Conservation (phyloP, 108 stramenopile genomes). For the Cyclostephanos tholiformis region DNA sequence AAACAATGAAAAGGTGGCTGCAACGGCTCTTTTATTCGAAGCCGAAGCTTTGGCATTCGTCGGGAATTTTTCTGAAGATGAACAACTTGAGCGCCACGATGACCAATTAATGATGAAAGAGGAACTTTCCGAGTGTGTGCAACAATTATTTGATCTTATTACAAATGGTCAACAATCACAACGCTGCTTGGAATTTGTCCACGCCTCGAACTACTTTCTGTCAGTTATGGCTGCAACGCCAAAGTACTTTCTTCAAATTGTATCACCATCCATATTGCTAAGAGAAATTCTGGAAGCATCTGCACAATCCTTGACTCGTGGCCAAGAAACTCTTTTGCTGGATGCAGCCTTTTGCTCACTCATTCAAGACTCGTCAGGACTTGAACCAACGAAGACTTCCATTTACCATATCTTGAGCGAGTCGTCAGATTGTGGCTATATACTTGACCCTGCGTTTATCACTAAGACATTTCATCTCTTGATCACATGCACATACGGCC, state of each 20-base stretch:
- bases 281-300: conserved; percentile 21
- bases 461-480: conserved; percentile 36
- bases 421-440: neutral
- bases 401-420: conserved; percentile 1
- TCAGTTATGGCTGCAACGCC: conserved; percentile 24
- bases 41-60: conserved; percentile 36
- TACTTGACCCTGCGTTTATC: conserved; percentile 16
- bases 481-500: conserved; percentile 29
- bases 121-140: neutral
- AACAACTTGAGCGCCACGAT: neutral
- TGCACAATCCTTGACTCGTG: conserved; percentile 1
- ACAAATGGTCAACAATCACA: conserved; percentile 6
- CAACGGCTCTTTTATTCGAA: conserved; percentile 24
- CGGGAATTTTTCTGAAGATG: conserved; percentile 11
- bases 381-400: conserved; percentile 19
- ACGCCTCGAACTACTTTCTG: conserved; percentile 40
- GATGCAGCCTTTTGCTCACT: conserved; percentile 48
- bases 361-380: conserved; percentile 14
- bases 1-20: conserved; percentile 7
- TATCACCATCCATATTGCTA: conserved; percentile 17
- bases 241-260: conserved; percentile 7
- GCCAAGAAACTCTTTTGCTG: conserved; percentile 17
- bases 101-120: neutral
- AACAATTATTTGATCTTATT: conserved; percentile 19
- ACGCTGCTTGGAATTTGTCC: conserved; percentile 9